Evolutionary conservation across 148 eudicot genomes (phyloP).

Genomic region (Chenopodium quinoa): DNA sequence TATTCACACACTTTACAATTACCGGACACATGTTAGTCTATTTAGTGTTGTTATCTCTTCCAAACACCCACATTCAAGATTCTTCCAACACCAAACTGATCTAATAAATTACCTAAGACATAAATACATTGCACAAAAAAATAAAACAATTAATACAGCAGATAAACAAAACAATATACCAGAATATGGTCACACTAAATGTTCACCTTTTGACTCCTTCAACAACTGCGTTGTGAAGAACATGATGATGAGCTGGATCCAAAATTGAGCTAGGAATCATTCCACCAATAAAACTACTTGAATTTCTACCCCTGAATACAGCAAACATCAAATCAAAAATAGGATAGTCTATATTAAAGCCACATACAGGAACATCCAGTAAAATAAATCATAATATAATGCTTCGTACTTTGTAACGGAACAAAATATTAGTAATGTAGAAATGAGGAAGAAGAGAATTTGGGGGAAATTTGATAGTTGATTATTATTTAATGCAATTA

Average conservation of each 20-base stretch:
- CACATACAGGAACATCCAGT: not conserved
- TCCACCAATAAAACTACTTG: slow-evolving; percentile 68
- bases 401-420: too few species aligned
- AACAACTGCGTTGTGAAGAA: slow-evolving; percentile 78
- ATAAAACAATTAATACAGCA: not conserved
- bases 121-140: not conserved
- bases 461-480: too few species aligned
- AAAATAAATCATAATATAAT: not conserved
- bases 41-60: not conserved
- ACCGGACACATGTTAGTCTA: not conserved
- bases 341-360: not conserved
- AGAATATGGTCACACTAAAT: not conserved
- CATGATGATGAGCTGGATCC: slow-evolving; percentile 85
- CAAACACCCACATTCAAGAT: not conserved
- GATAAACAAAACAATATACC: not conserved
- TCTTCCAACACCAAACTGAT: not conserved
- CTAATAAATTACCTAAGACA: not conserved
- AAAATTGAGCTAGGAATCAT: slow-evolving; percentile 70
- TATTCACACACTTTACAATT: not conserved
- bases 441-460: too few species aligned
- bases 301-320: slow-evolving; percentile 47
- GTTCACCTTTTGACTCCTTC: slow-evolving; percentile 81
- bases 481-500: too few species aligned
- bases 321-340: not conserved
- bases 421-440: too few species aligned